Percentiles rank a stretch among this genome's conserved stretches.
phyloP scores from a whole-genome alignment of 306 rosid species.

The Rosa persica region DNA sequence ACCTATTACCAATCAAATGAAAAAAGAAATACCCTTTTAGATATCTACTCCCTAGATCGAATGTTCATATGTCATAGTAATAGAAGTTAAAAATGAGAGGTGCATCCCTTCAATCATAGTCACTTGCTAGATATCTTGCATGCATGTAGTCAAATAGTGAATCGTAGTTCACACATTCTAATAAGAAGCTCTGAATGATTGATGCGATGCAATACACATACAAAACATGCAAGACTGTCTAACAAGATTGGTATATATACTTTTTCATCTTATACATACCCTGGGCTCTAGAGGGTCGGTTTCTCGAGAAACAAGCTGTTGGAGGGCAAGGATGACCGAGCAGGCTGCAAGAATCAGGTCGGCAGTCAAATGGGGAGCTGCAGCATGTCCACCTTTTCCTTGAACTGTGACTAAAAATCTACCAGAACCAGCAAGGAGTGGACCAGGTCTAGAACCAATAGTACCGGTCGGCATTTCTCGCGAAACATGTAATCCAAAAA shows the following conservation, averaged over 20 bases:
- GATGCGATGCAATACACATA: too few relatives aligned
- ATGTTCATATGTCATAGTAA: background rate
- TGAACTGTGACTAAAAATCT: slow-evolving; percentile 42
- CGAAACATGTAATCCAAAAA: slow-evolving; percentile 48
- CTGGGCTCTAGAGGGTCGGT: slow-evolving; percentile 51
- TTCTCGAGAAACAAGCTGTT: slow-evolving; percentile 57
- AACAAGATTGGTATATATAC: too few relatives aligned
- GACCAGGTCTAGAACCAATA: slow-evolving; percentile 52
- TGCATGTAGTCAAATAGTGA: background rate
- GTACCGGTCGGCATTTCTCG: slow-evolving; percentile 36
- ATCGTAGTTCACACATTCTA: background rate
- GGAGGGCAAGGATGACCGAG: slow-evolving; percentile 43
- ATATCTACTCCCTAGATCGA: background rate
- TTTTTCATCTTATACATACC: slow-evolving; percentile 16
- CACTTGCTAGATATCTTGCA: background rate
- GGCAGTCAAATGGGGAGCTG: slow-evolving; percentile 36
- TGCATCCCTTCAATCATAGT: background rate
- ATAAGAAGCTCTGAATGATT: background rate
- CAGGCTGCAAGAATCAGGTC: slow-evolving; percentile 53
- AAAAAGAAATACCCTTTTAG: background rate
- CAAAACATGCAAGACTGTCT: too few relatives aligned
- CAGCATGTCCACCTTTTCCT: slow-evolving; percentile 45
- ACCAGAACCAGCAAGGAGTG: slow-evolving; percentile 40
- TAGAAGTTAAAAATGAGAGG: background rate
- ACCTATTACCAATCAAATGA: slow-evolving; percentile 29